phyloP scores from a whole-genome alignment of 495 filamentous ascomycete genomes.

The Talaromyces nanjingensis region DNA sequence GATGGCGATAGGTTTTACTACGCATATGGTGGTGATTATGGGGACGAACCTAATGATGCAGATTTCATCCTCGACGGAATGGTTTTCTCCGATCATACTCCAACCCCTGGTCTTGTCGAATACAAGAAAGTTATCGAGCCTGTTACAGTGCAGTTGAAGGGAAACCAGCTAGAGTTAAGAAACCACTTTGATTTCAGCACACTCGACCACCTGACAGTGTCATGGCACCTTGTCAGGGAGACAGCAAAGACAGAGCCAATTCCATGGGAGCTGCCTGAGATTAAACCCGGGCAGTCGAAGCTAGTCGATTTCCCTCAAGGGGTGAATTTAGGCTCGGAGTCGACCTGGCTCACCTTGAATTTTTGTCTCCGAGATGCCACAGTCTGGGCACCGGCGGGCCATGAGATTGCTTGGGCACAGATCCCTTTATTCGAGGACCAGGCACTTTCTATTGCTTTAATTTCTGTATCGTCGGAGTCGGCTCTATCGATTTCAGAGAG shows the following conservation, averaged over 20 bases:
- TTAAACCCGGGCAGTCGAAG: constrained; percentile 10
- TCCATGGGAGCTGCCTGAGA: background rate
- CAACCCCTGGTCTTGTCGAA: constrained; percentile 41
- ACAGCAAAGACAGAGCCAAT: constrained; percentile 17
- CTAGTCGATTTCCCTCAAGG: background rate
- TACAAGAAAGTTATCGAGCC: constrained; percentile 48
- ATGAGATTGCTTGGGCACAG: constrained; percentile 47
- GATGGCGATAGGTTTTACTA: background rate
- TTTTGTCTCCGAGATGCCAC: constrained; percentile 31
- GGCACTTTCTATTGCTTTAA: constrained; percentile 12
- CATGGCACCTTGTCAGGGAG: constrained; percentile 37
- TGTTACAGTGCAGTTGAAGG: constrained; percentile 22
- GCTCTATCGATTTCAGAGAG: background rate
- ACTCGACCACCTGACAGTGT: constrained; percentile 41
- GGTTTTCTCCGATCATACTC: constrained; percentile 16
- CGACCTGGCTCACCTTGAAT: constrained; percentile 36
- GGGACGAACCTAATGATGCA: background rate
- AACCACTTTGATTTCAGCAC: constrained; percentile 49
- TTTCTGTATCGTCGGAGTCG: background rate
- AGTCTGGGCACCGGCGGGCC: constrained; percentile 38
- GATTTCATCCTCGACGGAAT: constrained; percentile 2
- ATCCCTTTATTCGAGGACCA: constrained; percentile 22
- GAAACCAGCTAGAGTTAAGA: constrained; percentile 31
- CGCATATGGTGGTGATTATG: background rate
- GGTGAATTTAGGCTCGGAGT: constrained; percentile 10